These are phyloP conservation scores for Russula griseocarnosa DNA, from an alignment of 768 basidiomycete genomes.

Conservation along the genomic window DNA sequence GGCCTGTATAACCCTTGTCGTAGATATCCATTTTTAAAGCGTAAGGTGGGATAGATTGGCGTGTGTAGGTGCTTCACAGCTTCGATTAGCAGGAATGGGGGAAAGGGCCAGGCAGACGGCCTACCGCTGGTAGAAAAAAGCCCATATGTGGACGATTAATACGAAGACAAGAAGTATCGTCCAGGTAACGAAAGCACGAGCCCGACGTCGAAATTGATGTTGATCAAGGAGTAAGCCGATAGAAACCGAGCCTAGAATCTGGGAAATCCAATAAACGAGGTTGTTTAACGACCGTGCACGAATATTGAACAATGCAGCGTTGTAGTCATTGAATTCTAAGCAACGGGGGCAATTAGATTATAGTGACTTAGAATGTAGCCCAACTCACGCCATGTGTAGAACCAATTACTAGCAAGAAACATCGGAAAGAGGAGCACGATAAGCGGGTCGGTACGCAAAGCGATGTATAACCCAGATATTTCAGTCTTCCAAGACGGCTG, in stretches of 20 bases:
- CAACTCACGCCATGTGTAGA: slow-evolving; percentile 76
- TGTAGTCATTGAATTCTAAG: slow-evolving; percentile 74
- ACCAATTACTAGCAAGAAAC: slow-evolving; percentile 83
- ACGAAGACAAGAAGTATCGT: slow-evolving; percentile 55
- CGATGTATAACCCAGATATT: slow-evolving; percentile 61
- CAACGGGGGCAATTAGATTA: neutral
- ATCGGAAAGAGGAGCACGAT: slow-evolving; percentile 78
- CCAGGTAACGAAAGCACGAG: slow-evolving; percentile 73
- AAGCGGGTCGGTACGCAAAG: slow-evolving; percentile 64
- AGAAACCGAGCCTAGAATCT: slow-evolving; percentile 68
- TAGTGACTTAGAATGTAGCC: neutral
- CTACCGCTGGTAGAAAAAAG: slow-evolving; percentile 69
- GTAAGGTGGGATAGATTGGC: slow-evolving; percentile 42
- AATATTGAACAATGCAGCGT: slow-evolving; percentile 76
- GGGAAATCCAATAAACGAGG: slow-evolving; percentile 74
- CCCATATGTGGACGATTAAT: slow-evolving; percentile 71
- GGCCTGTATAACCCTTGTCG: slow-evolving; percentile 50
- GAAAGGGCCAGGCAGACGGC: slow-evolving; percentile 19
- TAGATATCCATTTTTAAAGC: slow-evolving; percentile 55
- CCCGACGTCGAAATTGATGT: slow-evolving; percentile 51
- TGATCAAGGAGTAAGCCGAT: slow-evolving; percentile 70
- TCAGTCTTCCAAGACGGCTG: slow-evolving; percentile 79
- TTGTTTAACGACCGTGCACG: slow-evolving; percentile 74
- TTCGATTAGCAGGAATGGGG: neutral
- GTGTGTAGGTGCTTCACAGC: slow-evolving; percentile 53